Percentiles rank a stretch among this genome's conserved stretches.
Conservation (phyloP, 1,284 basidiomycete genomes). For the Gomphus sp. region DNA sequence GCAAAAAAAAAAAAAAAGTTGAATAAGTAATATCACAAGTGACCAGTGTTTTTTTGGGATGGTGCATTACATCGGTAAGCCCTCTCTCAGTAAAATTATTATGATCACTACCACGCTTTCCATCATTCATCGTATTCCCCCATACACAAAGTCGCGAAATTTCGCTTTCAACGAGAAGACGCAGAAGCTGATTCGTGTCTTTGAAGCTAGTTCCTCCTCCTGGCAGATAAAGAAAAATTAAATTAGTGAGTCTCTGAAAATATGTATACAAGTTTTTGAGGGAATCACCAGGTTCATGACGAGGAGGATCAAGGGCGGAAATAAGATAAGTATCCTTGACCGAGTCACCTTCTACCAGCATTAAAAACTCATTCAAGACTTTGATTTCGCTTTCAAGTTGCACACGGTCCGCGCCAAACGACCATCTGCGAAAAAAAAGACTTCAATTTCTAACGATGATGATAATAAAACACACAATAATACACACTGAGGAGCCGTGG, state of each 20-base stretch:
- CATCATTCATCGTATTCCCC: constrained; percentile 81
- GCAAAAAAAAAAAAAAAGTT: not conserved
- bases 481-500: constrained; percentile 76
- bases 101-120: constrained; percentile 57
- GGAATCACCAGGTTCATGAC: constrained; percentile 19
- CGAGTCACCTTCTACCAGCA: constrained; percentile 66
- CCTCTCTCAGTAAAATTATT: constrained; percentile 46
- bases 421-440: constrained; percentile 55
- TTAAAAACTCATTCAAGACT: constrained; percentile 77
- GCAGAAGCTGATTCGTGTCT: constrained; percentile 63
- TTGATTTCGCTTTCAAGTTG: constrained; percentile 87
- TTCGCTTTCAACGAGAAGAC: constrained; percentile 86
- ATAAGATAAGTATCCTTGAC: constrained; percentile 57
- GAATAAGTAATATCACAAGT: too few relatives aligned
- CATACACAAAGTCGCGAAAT: constrained; percentile 82
- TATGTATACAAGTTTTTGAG: constrained; percentile 28
- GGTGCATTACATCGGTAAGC: constrained; percentile 42
- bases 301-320: constrained; percentile 40
- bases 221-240: constrained; percentile 18
- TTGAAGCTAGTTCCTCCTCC: constrained; percentile 54
- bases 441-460: not conserved
- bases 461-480: not conserved
- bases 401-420: constrained; percentile 85
- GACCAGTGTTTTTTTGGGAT: not conserved
- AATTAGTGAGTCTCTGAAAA: not conserved